phyloP scores from a whole-genome alignment of 306 rosid genomes.

The Gleditsia sinensis region DNA sequence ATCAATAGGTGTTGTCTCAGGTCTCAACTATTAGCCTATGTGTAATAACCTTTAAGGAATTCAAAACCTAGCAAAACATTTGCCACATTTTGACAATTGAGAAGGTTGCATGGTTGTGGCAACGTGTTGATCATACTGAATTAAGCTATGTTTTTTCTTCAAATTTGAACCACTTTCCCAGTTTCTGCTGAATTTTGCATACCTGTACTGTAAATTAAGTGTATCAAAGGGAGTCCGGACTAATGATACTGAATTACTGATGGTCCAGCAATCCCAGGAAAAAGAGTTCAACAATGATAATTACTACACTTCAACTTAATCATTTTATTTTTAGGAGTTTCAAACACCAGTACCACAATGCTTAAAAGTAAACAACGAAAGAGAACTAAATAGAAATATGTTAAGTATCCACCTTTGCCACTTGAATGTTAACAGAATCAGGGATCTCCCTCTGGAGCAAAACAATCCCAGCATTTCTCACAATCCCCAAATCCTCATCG shows the following conservation, averaged over 20 bases:
- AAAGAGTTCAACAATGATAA: background rate
- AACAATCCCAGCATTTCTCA: slow-evolving; percentile 78
- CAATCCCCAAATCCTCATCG: slow-evolving; percentile 54
- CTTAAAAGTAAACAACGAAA: background rate
- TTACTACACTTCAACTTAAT: background rate
- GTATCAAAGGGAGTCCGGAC: background rate
- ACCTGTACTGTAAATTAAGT: background rate
- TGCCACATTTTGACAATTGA: background rate
- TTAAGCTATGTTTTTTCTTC: too few relatives aligned
- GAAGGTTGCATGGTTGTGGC: background rate
- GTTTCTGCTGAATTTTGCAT: background rate
- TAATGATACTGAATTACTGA: background rate
- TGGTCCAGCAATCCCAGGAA: background rate
- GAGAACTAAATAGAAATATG: background rate
- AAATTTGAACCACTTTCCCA: background rate
- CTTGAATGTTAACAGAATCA: slow-evolving; percentile 74
- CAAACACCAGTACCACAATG: background rate
- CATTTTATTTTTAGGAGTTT: background rate
- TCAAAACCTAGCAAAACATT: too few relatives aligned
- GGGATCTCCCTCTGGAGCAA: slow-evolving; percentile 95
- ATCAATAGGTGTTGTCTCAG: too few relatives aligned
- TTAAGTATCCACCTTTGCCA: slow-evolving; percentile 69
- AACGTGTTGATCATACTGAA: background rate
- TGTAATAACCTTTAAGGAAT: too few relatives aligned
- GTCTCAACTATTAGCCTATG: too few relatives aligned